A percentile compares a stretch with the other conserved stretches of the same genome.
Evolutionary conservation across 2,329 filamentous ascomycete genomes (phyloP).

Genomic region (Hypoxylon sp.): DNA sequence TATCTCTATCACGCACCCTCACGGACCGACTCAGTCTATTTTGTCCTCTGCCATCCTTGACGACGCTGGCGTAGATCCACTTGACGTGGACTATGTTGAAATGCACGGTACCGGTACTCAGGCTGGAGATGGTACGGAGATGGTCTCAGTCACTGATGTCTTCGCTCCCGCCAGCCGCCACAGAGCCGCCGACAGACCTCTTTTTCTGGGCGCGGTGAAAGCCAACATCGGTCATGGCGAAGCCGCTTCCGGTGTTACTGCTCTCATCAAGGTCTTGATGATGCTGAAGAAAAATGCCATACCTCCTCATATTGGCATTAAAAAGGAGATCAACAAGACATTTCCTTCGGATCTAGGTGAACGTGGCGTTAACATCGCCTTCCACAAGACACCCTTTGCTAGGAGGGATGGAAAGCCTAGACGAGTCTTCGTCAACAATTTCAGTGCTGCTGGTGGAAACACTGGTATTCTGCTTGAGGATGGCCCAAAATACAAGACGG

Average conservation of each 20-base stretch:
- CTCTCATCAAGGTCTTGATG: constrained; percentile 70
- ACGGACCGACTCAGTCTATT: constrained; percentile 77
- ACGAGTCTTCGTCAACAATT: constrained; percentile 71
- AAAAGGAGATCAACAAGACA: constrained; percentile 66
- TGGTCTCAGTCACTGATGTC: constrained; percentile 73
- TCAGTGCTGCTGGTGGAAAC: constrained; percentile 76
- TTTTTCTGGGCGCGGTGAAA: constrained; percentile 71
- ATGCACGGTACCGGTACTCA: constrained; percentile 92
- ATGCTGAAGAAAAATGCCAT: constrained; percentile 71
- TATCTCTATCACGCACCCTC: constrained; percentile 84
- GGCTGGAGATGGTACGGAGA: constrained; percentile 83
- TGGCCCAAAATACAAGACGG: constrained; percentile 53
- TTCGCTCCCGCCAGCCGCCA: constrained; percentile 59
- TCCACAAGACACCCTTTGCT: constrained; percentile 59
- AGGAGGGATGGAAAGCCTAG: constrained; percentile 58
- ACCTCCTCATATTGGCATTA: constrained; percentile 74
- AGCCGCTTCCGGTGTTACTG: constrained; percentile 68
- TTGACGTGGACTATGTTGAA: constrained; percentile 83
- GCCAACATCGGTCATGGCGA: constrained; percentile 71
- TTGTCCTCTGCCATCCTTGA: constrained; percentile 76
- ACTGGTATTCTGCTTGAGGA: constrained; percentile 73
- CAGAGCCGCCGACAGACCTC: constrained; percentile 57
- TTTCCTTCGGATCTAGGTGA: constrained; percentile 65
- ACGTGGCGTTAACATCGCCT: constrained; percentile 67
- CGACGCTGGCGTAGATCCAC: constrained; percentile 76